A percentile compares a stretch with the other conserved stretches of the same genome.
Conservation (phyloP, 129 eudicot genomes). For the Silybum marianum region DNA sequence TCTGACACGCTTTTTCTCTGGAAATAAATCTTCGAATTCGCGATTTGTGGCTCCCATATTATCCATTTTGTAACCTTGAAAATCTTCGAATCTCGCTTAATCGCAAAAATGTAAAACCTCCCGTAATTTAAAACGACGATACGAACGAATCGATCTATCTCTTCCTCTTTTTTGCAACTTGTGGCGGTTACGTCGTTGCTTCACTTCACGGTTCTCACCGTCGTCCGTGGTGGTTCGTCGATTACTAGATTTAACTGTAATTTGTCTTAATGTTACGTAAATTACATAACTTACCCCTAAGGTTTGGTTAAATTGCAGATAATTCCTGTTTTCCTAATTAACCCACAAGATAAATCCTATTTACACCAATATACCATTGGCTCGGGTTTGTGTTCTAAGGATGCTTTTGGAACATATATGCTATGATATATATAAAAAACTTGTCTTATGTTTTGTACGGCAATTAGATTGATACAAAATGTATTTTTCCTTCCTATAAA, state of each 20-base stretch:
- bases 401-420: too few species aligned
- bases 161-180: neutral
- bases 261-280: neutral
- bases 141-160: neutral
- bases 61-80: constrained; percentile 14
- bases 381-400: too few species aligned
- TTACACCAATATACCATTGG: too few species aligned
- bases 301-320: neutral
- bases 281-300: neutral
- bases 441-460: too few species aligned
- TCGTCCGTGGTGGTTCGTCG: neutral
- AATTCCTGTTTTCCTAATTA: neutral
- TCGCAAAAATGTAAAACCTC: neutral
- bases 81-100: neutral
- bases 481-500: too few species aligned
- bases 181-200: neutral
- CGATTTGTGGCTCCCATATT: constrained; percentile 57
- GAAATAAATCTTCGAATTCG: constrained; percentile 51
- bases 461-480: too few species aligned
- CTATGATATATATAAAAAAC: too few species aligned
- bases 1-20: constrained; percentile 53
- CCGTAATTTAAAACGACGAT: neutral
- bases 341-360: too few species aligned
- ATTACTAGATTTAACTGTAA: too few species aligned
- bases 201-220: neutral